Base-by-base conservation (phyloP, 2,329 filamentous ascomycete species). In the Thermoascus crustaceus region DNA sequence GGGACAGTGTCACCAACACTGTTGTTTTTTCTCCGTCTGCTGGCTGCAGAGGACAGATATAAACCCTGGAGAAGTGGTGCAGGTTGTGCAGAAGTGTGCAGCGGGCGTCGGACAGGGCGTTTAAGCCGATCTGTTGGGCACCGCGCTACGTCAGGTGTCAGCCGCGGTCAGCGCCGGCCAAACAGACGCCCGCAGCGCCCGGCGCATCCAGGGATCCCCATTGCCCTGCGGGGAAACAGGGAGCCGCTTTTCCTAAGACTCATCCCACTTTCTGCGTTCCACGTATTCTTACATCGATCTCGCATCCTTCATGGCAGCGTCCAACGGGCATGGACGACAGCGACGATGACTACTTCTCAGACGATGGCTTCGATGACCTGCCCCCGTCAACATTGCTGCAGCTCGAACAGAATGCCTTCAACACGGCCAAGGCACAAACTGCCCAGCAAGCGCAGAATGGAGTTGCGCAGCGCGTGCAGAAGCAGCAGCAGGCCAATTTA, bases 261-360 rank as follows among this genome's bases (percentile, higher is more conserved):
- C n/a, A n/a, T n/a, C n/a, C n/a, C n/a, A n/a, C n/a, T n/a, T n/a
- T n/a, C n/a, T n/a, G n/a, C n/a, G n/a, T n/a, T n/a, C n/a, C n/a
- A n/a, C n/a, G n/a, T n/a, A n/a, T n/a, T n/a, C n/a, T n/a, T n/a
- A 18, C 33, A 16, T 21, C 19, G 22, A 19, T 32, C 25, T 25
- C 38, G 16, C 34, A 14, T 42, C 47, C 30, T 57, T 55, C 53
- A 61, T 62, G 58, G 58, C 57, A 46, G 44, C 42, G 43, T 45
- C 32, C 32, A 30, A 33, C 34, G 61, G 62, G 60, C 52, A 67
- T 67, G 66, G 66, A 66, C 56, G 58, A 60, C 50, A 60, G 58
- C 53, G 64, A 66, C 49, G 63, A 68, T 52, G 64, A 66, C 39
- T 60, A 60, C 48, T 67, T 68, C 52, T 68, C 63, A 38, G 66